Evolutionary conservation across 352 stramenopile species (phyloP), one percentile per base, ranked within the genome.

Genomic region (Phytophthora constricta): DNA sequence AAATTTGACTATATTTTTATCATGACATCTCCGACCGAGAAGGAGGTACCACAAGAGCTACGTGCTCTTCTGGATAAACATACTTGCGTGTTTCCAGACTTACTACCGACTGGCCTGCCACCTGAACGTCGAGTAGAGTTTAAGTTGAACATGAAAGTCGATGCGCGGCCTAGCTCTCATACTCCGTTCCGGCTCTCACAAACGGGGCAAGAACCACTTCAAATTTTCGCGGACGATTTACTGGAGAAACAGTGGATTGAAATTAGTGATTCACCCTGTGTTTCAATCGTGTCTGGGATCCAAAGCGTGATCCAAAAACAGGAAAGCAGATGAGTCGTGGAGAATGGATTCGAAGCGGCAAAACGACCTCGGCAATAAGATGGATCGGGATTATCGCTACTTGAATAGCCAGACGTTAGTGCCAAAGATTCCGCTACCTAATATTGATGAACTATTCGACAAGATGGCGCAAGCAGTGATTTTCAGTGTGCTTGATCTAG

Each of bases 371-470:
- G 46, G 33, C 41, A 5, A 48, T 70, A 19, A 46, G 54, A 10
- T 70, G 62, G 53, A 53, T 59, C 1, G 43, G 17, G 53, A 61
- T 37, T 53, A 65, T 19, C 62, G 62, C 14, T 61, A 61, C 26
- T 27, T 70, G 14, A 70, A 70, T 23, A 47, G 13, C 10, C 22
- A 58, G 46, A 49, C 52, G 34, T 7, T 55, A 4, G 52, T 59
- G 14, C n/a, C 57, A 7, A 65, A 72, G 49, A 72, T 72, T 34
- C 43, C 50, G 7, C 23, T 60, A 19, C 57, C 51, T 10, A 20
- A 49, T 1, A 72, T 72, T 51, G 52, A 72, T 20, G 52, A 67
- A 27, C 22, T 72, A 3, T 60, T 72, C 46, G 63, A 71, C 27
- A 17, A 52, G 22, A 69, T 71, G 56, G 37, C 39, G 3, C 23